phyloP scores from a whole-genome alignment of 73 alveolate species.

The Diophrys appendiculata region DNA sequence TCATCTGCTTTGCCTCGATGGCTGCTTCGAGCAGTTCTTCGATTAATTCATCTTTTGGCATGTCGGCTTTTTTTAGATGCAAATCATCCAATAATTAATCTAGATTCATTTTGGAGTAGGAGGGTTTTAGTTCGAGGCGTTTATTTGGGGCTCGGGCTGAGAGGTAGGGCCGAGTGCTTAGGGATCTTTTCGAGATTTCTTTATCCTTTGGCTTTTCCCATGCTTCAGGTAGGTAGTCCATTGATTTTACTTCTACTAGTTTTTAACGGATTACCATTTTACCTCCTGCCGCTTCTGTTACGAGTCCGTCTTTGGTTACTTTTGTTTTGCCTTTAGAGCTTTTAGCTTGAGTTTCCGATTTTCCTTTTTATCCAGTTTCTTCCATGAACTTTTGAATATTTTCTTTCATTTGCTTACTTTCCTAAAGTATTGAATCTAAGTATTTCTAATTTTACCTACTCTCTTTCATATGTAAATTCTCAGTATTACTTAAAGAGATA shows the following conservation, averaged over 20 bases:
- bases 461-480: neutral
- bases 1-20: neutral
- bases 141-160: neutral
- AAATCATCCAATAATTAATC: neutral
- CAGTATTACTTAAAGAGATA: neutral
- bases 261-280: neutral
- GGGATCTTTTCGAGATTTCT: neutral
- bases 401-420: neutral
- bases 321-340: too few relatives aligned
- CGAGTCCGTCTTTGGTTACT: neutral
- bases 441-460: neutral
- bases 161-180: neutral
- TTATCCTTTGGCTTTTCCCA: neutral
- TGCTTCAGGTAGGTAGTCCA: neutral
- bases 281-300: neutral
- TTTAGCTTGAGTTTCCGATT: too few relatives aligned
- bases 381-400: neutral
- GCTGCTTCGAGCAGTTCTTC: neutral
- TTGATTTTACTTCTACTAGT: neutral
- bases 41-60: neutral
- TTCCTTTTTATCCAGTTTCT: neutral
- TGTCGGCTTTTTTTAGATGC: neutral
- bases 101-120: too few relatives aligned
- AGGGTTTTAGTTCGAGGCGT: neutral
- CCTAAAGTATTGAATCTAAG: neutral